Conservation (phyloP, 2,329 filamentous ascomycete genomes). For the Phyllosticta paracitricarpa region DNA sequence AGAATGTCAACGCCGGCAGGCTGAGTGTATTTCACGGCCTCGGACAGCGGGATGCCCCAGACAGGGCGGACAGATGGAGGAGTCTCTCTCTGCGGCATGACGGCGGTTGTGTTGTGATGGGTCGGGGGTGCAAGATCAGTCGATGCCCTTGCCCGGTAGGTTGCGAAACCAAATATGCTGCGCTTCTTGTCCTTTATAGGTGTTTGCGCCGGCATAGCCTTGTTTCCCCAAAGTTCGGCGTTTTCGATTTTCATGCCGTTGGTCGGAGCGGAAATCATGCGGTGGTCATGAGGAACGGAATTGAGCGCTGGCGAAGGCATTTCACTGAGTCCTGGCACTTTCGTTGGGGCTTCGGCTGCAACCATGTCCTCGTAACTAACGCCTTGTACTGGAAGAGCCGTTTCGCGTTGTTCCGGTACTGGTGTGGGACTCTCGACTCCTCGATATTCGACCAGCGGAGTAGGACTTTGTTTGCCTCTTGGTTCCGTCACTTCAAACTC, state of each 20-base stretch:
- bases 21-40: slow-evolving; percentile 73
- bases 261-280: slow-evolving; percentile 68
- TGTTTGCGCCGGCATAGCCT: slow-evolving; percentile 42
- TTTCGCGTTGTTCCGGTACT: slow-evolving; percentile 7
- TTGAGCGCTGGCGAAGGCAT: slow-evolving; percentile 22
- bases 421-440: neutral
- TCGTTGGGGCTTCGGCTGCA: slow-evolving; percentile 46
- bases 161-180: slow-evolving; percentile 51
- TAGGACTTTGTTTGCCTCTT: neutral
- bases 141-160: slow-evolving; percentile 52
- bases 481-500: neutral
- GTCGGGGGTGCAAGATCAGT: slow-evolving; percentile 47
- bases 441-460: neutral
- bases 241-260: slow-evolving; percentile 80
- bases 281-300: slow-evolving; percentile 32
- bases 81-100: neutral
- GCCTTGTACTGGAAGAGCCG: slow-evolving; percentile 27
- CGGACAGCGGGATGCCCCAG: slow-evolving; percentile 75
- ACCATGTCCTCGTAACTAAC: slow-evolving; percentile 49
- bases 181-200: slow-evolving; percentile 72
- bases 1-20: slow-evolving; percentile 64
- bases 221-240: slow-evolving; percentile 77
- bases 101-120: slow-evolving; percentile 18
- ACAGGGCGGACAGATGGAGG: slow-evolving; percentile 27
- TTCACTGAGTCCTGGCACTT: slow-evolving; percentile 31